Conservation (phyloP, 768 basidiomycete species). For the Tricholoma sp. region DNA sequence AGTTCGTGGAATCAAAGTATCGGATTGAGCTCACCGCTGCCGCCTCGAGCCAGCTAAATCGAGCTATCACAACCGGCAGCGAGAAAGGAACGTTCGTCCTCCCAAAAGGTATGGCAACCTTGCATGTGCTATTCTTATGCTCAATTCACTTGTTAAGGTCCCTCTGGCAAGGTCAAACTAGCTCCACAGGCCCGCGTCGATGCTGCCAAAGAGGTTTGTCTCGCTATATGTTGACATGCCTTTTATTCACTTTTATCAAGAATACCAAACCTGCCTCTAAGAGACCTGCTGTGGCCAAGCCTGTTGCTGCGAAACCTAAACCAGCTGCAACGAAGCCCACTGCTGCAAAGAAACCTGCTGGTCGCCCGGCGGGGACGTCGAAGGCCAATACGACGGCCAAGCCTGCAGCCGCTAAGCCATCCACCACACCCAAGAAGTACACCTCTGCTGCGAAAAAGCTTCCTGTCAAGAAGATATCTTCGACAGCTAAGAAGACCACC, state of each 20-base stretch:
- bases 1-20: constrained; percentile 85
- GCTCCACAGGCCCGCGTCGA: constrained; percentile 59
- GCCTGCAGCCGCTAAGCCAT: constrained; percentile 18
- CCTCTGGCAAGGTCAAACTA: constrained; percentile 33
- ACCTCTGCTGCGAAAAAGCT: constrained; percentile 19
- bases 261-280: constrained; percentile 41
- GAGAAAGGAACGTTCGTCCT: constrained; percentile 45
- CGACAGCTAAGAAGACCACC: constrained; percentile 18
- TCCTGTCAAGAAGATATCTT: constrained; percentile 16
- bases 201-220: constrained; percentile 46
- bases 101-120: constrained; percentile 39
- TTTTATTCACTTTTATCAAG: constrained; percentile 11
- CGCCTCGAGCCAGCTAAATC: constrained; percentile 72
- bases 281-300: constrained; percentile 26
- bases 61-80: constrained; percentile 61
- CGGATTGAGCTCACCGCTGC: constrained; percentile 70
- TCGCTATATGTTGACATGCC: constrained; percentile 2
- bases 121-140: constrained; percentile 1
- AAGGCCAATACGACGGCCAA: constrained; percentile 13
- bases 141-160: constrained; percentile 17
- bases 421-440: constrained; percentile 18
- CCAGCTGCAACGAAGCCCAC: constrained; percentile 17
- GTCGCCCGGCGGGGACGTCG: background rate
- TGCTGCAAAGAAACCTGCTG: constrained; percentile 13
- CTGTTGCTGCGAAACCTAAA: constrained; percentile 25